phyloP scores from a whole-genome alignment of 805 yeast genomes.

The Kodamaea laetipori region DNA sequence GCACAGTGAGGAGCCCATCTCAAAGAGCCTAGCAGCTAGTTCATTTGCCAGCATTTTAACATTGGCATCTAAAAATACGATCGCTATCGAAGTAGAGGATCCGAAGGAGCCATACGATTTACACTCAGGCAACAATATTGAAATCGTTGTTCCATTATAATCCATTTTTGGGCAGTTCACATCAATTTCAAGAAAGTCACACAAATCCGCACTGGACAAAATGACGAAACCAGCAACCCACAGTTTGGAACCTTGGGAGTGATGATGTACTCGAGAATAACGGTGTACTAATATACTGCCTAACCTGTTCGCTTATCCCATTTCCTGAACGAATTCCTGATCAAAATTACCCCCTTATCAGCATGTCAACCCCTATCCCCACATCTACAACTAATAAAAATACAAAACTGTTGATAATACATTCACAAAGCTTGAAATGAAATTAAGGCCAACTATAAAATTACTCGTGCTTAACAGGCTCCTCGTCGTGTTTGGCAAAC shows the following conservation, averaged over 20 bases:
- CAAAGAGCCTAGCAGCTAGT: constrained; percentile 28
- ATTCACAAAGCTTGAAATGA: too few species aligned
- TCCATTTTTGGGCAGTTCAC: not conserved
- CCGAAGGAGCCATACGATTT: not conserved
- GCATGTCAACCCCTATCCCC: too few species aligned
- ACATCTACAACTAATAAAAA: too few species aligned
- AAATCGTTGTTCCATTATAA: not conserved
- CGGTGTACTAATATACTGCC: too few species aligned
- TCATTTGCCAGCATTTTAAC: constrained; percentile 31
- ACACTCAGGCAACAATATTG: not conserved
- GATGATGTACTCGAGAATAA: too few species aligned
- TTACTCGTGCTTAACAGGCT: not conserved
- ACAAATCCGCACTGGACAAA: constrained; percentile 1
- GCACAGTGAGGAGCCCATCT: constrained; percentile 16
- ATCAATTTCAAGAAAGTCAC: constrained; percentile 1
- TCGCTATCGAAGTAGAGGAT: constrained; percentile 9
- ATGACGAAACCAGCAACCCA: not conserved
- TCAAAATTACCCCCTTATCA: too few species aligned
- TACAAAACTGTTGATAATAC: too few species aligned
- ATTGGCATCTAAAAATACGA: constrained; percentile 24
- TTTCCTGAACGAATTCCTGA: too few species aligned
- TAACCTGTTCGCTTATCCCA: too few species aligned
- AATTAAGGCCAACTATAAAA: too few species aligned
- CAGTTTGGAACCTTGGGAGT: not conserved
- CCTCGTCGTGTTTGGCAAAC: constrained; percentile 50